Conservation (phyloP, 805 yeast genomes). For the Starmerella lactis-condensi region DNA sequence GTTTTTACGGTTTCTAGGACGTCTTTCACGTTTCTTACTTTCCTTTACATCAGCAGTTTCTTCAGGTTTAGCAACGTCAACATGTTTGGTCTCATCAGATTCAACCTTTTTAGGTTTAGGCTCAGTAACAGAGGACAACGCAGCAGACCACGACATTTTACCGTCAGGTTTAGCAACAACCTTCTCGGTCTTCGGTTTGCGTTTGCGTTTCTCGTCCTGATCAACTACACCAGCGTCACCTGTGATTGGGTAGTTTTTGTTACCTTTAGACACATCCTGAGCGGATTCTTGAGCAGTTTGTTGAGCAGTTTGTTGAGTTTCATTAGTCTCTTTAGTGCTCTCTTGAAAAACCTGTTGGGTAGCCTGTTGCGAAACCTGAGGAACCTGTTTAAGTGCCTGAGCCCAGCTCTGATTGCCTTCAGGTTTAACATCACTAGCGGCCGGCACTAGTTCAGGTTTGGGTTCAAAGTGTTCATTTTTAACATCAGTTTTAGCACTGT, state of each 20-base stretch:
- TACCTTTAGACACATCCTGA: too few relatives aligned
- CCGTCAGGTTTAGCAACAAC: slow-evolving; percentile 9
- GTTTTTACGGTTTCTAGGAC: too few relatives aligned
- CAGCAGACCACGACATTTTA: slow-evolving; percentile 16
- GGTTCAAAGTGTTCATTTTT: not conserved
- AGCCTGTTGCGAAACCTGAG: too few relatives aligned
- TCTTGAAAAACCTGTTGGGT: too few relatives aligned
- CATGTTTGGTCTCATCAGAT: slow-evolving; percentile 1
- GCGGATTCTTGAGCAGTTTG: too few relatives aligned
- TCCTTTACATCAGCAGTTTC: too few relatives aligned
- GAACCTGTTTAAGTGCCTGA: slow-evolving; percentile 6
- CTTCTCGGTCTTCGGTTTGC: not conserved
- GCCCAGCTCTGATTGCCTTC: slow-evolving; percentile 15
- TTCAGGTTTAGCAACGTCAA: slow-evolving; percentile 1
- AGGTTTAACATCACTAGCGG: not conserved
- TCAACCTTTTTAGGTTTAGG: slow-evolving; percentile 5
- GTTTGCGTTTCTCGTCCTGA: too few relatives aligned
- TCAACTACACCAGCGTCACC: too few relatives aligned
- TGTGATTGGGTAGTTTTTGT: too few relatives aligned
- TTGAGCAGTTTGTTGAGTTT: too few relatives aligned
- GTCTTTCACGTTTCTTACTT: too few relatives aligned
- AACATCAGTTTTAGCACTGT: not conserved
- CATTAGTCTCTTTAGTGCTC: too few relatives aligned
- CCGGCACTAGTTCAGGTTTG: slow-evolving; percentile 2
- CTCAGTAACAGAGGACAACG: slow-evolving; percentile 14